Evolutionary conservation across 495 filamentous ascomycete genomes (phyloP), one percentile per base, ranked within the genome.

Genomic region (Aspergillus baeticus): DNA sequence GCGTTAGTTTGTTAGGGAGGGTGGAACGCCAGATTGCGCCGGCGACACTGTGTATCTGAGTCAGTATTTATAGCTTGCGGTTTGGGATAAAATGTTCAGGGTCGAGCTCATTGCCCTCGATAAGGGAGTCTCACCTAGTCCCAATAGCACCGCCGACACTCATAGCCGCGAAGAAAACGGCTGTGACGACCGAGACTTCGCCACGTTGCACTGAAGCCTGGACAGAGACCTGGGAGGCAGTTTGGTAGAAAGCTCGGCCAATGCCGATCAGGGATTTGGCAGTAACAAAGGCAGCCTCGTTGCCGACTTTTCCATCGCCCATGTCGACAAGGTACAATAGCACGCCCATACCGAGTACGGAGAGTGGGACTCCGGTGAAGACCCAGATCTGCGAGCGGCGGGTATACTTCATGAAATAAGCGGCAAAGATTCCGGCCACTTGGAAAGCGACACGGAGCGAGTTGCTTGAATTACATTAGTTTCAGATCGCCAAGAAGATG

Each of bases 11-110:
- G 0, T n/a, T 34, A 0, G 62, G 65, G 10, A 67, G 65, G 10
- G 55, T 61, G 22, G 57, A 64, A 18, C 65, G 53, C 65, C 65
- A 67, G 47, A 67, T 65, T n/a, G 65, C 65, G 2, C 65, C 65
- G 2, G 62, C 65, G 2, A 67, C 65, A 37, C 65, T 33, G 10
- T 13, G 26, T 8, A 41, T 29, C 8, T 8, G 26, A 3, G 26
- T 29, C 8, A 29, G 26, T 8, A 29, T 29, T n/a, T n/a, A n/a
- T n/a, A n/a, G n/a, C n/a, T n/a, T n/a, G n/a, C n/a, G n/a, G n/a
- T n/a, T n/a, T n/a, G n/a, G n/a, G n/a, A n/a, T n/a, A n/a, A n/a
- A n/a, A n/a, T n/a, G n/a, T n/a, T n/a, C n/a, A n/a, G n/a, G n/a
- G n/a, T n/a, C n/a, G n/a, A n/a, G n/a, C n/a, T n/a, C n/a, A n/a